phyloP scores from a whole-genome alignment of 106 monocot genomes.

The Allium fistulosum region DNA sequence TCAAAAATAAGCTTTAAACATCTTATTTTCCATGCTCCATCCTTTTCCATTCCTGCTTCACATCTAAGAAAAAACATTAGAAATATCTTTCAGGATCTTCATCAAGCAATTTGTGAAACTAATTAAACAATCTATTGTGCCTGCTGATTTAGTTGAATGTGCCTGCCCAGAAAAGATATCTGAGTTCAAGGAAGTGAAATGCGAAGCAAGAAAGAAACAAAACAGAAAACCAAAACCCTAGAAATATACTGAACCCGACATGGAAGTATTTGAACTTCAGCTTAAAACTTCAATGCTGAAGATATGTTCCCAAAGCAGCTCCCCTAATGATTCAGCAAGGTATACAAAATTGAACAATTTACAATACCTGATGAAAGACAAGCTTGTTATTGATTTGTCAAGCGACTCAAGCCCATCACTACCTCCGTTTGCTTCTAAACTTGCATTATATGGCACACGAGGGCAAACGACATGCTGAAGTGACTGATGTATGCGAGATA shows the following conservation, averaged over 20 bases:
- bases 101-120: no score
- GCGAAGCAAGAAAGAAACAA: constrained; percentile 37
- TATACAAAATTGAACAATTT: not conserved
- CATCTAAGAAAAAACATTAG: no score
- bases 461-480: not conserved
- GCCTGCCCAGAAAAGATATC: constrained; percentile 79
- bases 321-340: not conserved
- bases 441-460: constrained; percentile 5
- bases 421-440: constrained; percentile 35
- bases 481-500: constrained; percentile 41
- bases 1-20: no score
- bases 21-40: no score
- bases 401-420: constrained; percentile 47
- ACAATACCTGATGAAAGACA: not conserved
- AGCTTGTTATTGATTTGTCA: constrained; percentile 43
- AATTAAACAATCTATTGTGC: constrained; percentile 23
- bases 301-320: constrained; percentile 29
- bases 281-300: constrained; percentile 47
- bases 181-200: constrained; percentile 55
- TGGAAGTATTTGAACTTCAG: constrained; percentile 38
- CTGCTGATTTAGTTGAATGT: constrained; percentile 60
- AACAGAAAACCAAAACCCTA: constrained; percentile 37
- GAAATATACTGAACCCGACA: constrained; percentile 21
- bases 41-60: no score
- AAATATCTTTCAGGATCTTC: no score